A percentile compares a stretch with the other conserved stretches of the same genome.
phyloP scores from a whole-genome alignment of 2,329 filamentous ascomycete genomes.

The Orbilia quercus region DNA sequence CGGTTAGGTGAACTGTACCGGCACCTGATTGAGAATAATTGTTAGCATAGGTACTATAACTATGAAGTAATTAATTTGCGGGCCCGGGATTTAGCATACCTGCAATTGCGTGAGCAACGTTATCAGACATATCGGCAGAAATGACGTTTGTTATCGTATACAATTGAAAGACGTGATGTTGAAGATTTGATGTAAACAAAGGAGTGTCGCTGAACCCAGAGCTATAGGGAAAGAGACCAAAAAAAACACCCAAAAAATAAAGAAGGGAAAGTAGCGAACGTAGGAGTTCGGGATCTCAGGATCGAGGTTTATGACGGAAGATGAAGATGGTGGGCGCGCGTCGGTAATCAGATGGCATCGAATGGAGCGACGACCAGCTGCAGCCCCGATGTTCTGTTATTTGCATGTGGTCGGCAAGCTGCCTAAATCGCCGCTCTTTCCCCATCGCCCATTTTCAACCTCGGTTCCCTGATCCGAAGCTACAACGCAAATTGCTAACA shows the following conservation, averaged over 20 bases:
- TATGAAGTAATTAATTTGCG: neutral
- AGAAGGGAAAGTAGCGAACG: constrained; percentile 5
- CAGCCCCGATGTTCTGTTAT: neutral
- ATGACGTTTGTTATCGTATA: neutral
- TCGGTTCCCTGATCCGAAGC: constrained; percentile 29
- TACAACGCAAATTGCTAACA: constrained; percentile 15
- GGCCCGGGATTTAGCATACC: constrained; percentile 65
- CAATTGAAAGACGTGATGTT: neutral
- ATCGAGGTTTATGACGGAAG: constrained; percentile 15
- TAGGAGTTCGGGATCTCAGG: constrained; percentile 6
- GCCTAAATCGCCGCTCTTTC: constrained; percentile 34
- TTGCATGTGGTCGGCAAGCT: constrained; percentile 55
- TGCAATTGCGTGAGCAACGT: constrained; percentile 93
- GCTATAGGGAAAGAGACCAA: constrained; percentile 7
- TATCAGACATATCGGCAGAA: constrained; percentile 69
- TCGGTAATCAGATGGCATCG: constrained; percentile 56
- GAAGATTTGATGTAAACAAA: constrained; percentile 11
- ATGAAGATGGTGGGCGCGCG: constrained; percentile 7
- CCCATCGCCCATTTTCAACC: constrained; percentile 44
- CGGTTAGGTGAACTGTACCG: constrained; percentile 18
- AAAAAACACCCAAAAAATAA: constrained; percentile 5
- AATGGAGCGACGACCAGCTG: neutral
- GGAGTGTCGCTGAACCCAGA: constrained; percentile 13
- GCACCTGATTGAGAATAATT: constrained; percentile 26
- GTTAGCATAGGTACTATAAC: constrained; percentile 17